phyloP scores from a whole-genome alignment of 2,329 filamentous ascomycete species.

The Gaeumannomyces tritici region DNA sequence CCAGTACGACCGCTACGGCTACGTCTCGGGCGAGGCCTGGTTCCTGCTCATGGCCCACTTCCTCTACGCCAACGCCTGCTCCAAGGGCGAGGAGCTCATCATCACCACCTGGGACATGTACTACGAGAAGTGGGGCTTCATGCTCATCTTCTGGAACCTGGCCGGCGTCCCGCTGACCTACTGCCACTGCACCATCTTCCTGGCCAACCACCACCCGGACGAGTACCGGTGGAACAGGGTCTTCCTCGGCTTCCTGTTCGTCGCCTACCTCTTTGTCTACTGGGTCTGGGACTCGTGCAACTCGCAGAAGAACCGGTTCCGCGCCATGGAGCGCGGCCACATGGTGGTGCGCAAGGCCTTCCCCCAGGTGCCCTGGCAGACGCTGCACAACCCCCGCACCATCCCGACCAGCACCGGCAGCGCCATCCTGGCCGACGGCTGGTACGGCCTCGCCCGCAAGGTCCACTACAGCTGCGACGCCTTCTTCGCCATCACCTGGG shows the following conservation, averaged over 20 bases:
- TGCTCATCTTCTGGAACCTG: constrained; percentile 86
- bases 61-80: constrained; percentile 74
- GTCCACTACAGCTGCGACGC: constrained; percentile 74
- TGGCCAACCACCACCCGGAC: constrained; percentile 63
- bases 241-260: constrained; percentile 50
- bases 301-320: constrained; percentile 78
- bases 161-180: constrained; percentile 73
- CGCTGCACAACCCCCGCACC: constrained; percentile 59
- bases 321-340: constrained; percentile 58
- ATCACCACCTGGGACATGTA: constrained; percentile 82
- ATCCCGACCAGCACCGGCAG: constrained; percentile 62
- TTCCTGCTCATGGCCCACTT: constrained; percentile 74
- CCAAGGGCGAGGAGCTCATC: constrained; percentile 76
- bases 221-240: constrained; percentile 59
- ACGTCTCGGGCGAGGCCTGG: constrained; percentile 62
- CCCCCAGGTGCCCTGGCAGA: constrained; percentile 72
- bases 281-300: constrained; percentile 80
- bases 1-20: constrained; percentile 70
- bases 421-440: constrained; percentile 65
- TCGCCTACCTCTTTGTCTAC: constrained; percentile 63
- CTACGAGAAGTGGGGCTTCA: constrained; percentile 82
- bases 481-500: constrained; percentile 71
- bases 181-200: constrained; percentile 75
- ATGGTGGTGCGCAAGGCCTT: constrained; percentile 59
- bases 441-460: constrained; percentile 68